Percentiles rank a stretch among this genome's conserved stretches.
These are phyloP conservation scores for Zoysia japonica DNA, from an alignment of 176 grass and related monocot species.

Conservation along the genomic window DNA sequence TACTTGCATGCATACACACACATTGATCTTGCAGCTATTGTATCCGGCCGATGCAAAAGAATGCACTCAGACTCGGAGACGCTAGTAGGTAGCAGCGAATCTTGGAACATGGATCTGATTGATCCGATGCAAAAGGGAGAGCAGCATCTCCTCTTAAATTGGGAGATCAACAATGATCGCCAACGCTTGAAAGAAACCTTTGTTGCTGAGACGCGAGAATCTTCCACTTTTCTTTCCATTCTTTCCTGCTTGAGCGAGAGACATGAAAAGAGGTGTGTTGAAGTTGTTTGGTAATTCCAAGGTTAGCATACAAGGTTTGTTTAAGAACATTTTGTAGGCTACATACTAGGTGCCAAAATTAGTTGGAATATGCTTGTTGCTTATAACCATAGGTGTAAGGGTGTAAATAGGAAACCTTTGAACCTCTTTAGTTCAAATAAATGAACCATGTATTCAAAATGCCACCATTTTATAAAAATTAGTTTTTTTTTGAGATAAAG, in stretches of 20 bases:
- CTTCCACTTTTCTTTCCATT: neutral
- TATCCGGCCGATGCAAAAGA: constrained; percentile 28
- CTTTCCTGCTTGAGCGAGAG: neutral
- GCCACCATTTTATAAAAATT: too few relatives aligned
- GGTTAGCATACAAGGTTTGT: too few relatives aligned
- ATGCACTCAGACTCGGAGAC: too few relatives aligned
- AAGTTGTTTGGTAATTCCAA: too few relatives aligned
- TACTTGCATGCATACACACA: neutral
- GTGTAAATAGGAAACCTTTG: too few relatives aligned
- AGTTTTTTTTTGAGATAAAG: too few relatives aligned
- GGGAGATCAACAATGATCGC: constrained; percentile 38
- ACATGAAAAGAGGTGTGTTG: constrained; percentile 26
- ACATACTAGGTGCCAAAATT: too few relatives aligned
- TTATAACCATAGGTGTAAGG: too few relatives aligned
- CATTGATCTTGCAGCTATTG: neutral
- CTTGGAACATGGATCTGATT: constrained; percentile 38
- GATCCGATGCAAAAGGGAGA: constrained; percentile 42
- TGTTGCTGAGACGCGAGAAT: constrained; percentile 18
- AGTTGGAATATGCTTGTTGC: too few relatives aligned
- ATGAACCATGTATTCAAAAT: too few relatives aligned
- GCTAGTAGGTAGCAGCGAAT: neutral
- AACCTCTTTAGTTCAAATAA: too few relatives aligned
- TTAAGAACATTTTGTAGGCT: too few relatives aligned
- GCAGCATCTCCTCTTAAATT: constrained; percentile 9
- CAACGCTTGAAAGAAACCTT: neutral